Percentiles rank a stretch among this genome's conserved stretches.
phyloP scores from a whole-genome alignment of 2,329 filamentous ascomycete species.

The Sclerotinia subarctica region DNA sequence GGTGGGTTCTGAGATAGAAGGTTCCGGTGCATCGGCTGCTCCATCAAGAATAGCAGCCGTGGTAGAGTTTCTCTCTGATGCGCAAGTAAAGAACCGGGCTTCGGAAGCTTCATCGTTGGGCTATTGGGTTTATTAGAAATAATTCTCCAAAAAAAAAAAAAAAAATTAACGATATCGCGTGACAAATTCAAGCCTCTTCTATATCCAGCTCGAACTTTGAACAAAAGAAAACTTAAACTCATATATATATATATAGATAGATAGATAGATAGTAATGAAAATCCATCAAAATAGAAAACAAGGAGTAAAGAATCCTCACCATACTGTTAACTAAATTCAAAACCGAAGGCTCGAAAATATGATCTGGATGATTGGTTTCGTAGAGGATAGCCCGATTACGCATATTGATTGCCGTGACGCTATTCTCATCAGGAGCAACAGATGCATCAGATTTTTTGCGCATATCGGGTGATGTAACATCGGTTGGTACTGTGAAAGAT shows the following conservation, averaged over 20 bases:
- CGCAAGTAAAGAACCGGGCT: background rate
- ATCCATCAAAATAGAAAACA: too few relatives aligned
- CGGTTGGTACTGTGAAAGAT: background rate
- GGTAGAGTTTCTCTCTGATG: background rate
- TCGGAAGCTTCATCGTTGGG: conserved; percentile 13
- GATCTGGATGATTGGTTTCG: background rate
- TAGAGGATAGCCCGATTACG: background rate
- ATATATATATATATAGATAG: too few relatives aligned
- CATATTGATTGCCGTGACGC: background rate
- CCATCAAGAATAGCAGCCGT: background rate
- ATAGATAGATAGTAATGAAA: background rate
- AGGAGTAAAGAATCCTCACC: background rate
- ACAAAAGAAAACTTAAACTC: background rate
- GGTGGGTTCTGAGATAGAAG: background rate
- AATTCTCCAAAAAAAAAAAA: background rate
- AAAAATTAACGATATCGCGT: too few relatives aligned
- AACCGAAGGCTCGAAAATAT: background rate
- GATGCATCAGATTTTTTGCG: too few relatives aligned
- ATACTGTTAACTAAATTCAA: background rate
- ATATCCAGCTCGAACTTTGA: too few relatives aligned
- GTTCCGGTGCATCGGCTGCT: background rate
- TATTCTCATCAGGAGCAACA: background rate
- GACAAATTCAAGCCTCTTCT: too few relatives aligned
- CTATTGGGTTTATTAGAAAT: background rate
- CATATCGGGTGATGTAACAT: background rate